These are phyloP conservation scores for Aspergillus sp. DNA, from an alignment of 2,329 filamentous ascomycete genomes.

Conservation along the genomic window DNA sequence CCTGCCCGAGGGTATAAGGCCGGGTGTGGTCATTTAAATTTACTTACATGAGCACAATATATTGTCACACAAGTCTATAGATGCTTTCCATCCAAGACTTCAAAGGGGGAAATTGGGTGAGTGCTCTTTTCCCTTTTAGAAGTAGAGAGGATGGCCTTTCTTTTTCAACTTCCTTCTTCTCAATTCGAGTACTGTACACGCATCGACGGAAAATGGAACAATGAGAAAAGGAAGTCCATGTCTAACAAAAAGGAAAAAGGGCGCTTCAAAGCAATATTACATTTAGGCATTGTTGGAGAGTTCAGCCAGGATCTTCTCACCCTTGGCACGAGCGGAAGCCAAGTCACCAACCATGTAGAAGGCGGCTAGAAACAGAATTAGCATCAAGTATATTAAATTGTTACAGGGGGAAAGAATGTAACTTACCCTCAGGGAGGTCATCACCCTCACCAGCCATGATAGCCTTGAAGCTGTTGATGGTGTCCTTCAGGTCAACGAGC, in stretches of 20 bases:
- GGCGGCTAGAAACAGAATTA: conserved; percentile 50
- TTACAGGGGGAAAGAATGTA: neutral
- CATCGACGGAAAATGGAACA: conserved; percentile 38
- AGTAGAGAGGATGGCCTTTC: conserved; percentile 17
- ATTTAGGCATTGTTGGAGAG: conserved; percentile 62
- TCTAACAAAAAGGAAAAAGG: conserved; percentile 32
- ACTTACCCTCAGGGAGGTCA: conserved; percentile 83
- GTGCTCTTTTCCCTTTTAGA: conserved; percentile 20
- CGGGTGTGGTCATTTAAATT: conserved; percentile 39
- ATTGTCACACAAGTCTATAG: conserved; percentile 37
- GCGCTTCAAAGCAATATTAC: conserved; percentile 44
- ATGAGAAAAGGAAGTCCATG: conserved; percentile 33
- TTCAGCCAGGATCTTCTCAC: conserved; percentile 99
- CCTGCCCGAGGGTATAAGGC: conserved; percentile 34
- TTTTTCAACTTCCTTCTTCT: conserved; percentile 33
- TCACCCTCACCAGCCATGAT: conserved; percentile 95
- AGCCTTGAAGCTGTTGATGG: conserved; percentile 94
- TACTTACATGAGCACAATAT: conserved; percentile 41
- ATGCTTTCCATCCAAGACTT: conserved; percentile 29
- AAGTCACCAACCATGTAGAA: conserved; percentile 99
- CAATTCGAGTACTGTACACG: conserved; percentile 44
- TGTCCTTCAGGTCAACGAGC: conserved; percentile 98
- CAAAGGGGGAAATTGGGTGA: conserved; percentile 15
- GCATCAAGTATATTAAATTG: neutral
- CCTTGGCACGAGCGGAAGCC: conserved; percentile 88